A percentile compares a stretch with the other conserved stretches of the same genome.
These are phyloP conservation scores for Pyrenophora graminea DNA, from an alignment of 2,329 filamentous ascomycete genomes.

Conservation along the genomic window DNA sequence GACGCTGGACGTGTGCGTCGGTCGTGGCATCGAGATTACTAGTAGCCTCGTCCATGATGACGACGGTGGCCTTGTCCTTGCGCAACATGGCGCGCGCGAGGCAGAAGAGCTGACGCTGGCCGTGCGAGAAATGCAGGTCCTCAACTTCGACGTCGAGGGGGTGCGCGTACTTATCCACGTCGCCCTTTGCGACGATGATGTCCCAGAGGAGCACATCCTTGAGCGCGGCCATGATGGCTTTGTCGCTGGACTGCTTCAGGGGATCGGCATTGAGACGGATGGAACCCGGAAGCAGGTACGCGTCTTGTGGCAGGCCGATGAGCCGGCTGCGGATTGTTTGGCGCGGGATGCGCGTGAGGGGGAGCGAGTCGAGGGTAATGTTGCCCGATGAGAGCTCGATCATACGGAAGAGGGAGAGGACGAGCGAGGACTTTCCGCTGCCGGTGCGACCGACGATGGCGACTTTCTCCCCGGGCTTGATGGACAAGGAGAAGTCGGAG, in stretches of 20 bases:
- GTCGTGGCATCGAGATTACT: slow-evolving; percentile 59
- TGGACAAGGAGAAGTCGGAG: slow-evolving; percentile 52
- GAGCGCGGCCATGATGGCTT: slow-evolving; percentile 50
- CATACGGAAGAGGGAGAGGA: slow-evolving; percentile 56
- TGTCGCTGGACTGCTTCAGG: slow-evolving; percentile 41
- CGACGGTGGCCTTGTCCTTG: slow-evolving; percentile 27
- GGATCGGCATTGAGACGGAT: slow-evolving; percentile 58
- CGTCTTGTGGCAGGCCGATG: slow-evolving; percentile 57
- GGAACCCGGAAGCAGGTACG: slow-evolving; percentile 54
- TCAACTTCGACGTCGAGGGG: slow-evolving; percentile 39
- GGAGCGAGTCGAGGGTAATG: slow-evolving; percentile 55
- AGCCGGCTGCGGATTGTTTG: slow-evolving; percentile 54
- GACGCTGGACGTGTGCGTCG: slow-evolving; percentile 61
- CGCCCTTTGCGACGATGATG: slow-evolving; percentile 42
- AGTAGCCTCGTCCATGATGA: slow-evolving; percentile 43
- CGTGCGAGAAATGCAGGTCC: slow-evolving; percentile 45
- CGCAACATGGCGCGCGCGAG: slow-evolving; percentile 62
- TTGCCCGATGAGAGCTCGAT: slow-evolving; percentile 50
- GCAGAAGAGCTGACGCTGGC: slow-evolving; percentile 68
- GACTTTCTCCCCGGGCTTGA: slow-evolving; percentile 55
- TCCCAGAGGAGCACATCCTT: slow-evolving; percentile 53
- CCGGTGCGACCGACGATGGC: slow-evolving; percentile 60
- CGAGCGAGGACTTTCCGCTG: slow-evolving; percentile 58
- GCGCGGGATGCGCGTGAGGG: slow-evolving; percentile 51
- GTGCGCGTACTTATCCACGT: slow-evolving; percentile 37